Base-by-base conservation (phyloP, 208 protist genomes). In the Trypanosoma lewisi region DNA sequence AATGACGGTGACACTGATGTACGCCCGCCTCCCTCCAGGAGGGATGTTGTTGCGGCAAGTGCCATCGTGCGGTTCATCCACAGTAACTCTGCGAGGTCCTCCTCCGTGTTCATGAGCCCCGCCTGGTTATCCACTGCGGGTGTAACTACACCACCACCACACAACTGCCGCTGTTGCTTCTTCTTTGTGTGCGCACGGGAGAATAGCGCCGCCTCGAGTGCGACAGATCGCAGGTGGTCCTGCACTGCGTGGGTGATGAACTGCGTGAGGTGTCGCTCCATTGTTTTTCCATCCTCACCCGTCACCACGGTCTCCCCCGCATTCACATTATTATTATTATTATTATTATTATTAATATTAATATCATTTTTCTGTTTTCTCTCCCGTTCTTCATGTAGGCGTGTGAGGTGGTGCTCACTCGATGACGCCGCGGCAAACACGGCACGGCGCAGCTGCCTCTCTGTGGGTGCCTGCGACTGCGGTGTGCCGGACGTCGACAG, bases 41-140 rank as follows among this genome's bases (percentile, higher is more conserved):
- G 2, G 8, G 66, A 56, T 14, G 44, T 30, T 19, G 64, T 70
- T 25, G 66, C 50, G 17, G 50, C 66, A 58, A 72, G 56, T 12
- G 66, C 58, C 57, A 72, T 72, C 2, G 49, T 72, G n/a, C 58
- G 66, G 25, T 60, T 65, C 56, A 63, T 65, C 57, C 55, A 64
- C 6, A 65, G 52, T 28, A 67, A 28, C 44, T 66, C 52, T 2
- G 19, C 49, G 48, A 62, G 6, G 19, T 67, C 59, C 25, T 21
- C 52, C 30, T 65, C 59, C 25, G n/a, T 62, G 27, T 19, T 19
- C 41, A 67, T 53, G 1, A 66, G 23, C 8, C 16, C 3, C 14
- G 9, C 25, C 19, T 51, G 12, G 34, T 36, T 28, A 33, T 1
- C 12, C 25, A 12, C 36, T 19, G 19, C 47, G 11, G 39, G 17